These are phyloP conservation scores for Emergomyces africanus DNA, from an alignment of 2,329 filamentous ascomycete species.

Conservation along the genomic window DNA sequence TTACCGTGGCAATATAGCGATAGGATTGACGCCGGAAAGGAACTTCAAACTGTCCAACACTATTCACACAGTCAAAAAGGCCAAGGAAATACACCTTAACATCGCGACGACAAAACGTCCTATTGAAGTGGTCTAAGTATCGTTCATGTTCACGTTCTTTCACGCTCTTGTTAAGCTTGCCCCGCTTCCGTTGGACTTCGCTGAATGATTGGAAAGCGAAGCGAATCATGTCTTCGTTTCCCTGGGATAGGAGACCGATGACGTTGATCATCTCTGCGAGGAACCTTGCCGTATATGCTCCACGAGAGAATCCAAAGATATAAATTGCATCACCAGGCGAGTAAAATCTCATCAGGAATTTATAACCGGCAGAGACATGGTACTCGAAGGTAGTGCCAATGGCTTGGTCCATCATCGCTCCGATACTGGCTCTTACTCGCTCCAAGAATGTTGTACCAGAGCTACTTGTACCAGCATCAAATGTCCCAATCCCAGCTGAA, in stretches of 20 bases:
- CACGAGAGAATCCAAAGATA: conserved; percentile 43
- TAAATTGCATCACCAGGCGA: conserved; percentile 39
- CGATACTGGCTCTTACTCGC: conserved; percentile 8
- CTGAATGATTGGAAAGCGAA: conserved; percentile 32
- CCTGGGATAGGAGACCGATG: conserved; percentile 37
- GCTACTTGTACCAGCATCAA: conserved; percentile 6
- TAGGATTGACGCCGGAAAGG: conserved; percentile 27
- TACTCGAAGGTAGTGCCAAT: conserved; percentile 31
- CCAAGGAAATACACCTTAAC: conserved; percentile 42
- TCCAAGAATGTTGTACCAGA: conserved; percentile 7
- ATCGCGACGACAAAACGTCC: conserved; percentile 36
- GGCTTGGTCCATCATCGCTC: conserved; percentile 9
- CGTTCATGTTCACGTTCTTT: conserved; percentile 10
- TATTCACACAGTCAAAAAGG: conserved; percentile 44
- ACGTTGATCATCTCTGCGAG: conserved; percentile 40
- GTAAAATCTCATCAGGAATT: conserved; percentile 44
- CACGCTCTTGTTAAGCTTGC: conserved; percentile 14
- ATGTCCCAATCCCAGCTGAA: conserved; percentile 13
- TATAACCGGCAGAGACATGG: conserved; percentile 42
- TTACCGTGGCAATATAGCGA: conserved; percentile 25
- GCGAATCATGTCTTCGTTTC: conserved; percentile 42
- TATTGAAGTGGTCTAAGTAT: conserved; percentile 33
- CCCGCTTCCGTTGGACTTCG: conserved; percentile 22
- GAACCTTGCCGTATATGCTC: conserved; percentile 42
- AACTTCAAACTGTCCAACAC: conserved; percentile 26